These are phyloP conservation scores for Paecilomyces sp. DNA, from an alignment of 2,329 filamentous ascomycete species.

Conservation along the genomic window DNA sequence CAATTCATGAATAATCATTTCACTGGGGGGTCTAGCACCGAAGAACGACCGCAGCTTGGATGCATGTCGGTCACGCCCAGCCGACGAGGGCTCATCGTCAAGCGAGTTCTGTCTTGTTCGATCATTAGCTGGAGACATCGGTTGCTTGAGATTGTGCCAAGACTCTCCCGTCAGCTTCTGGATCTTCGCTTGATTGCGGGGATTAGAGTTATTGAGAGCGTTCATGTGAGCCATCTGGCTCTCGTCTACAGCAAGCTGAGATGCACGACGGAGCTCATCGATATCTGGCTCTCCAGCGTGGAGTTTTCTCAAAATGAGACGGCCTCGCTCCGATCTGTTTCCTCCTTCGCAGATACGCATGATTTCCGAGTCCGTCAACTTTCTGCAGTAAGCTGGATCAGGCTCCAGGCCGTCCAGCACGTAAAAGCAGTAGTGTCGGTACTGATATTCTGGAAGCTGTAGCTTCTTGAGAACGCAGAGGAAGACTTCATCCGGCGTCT, in stretches of 20 bases:
- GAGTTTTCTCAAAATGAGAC: constrained; percentile 87
- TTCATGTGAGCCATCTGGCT: constrained; percentile 64
- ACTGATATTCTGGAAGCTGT: constrained; percentile 78
- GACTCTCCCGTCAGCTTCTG: constrained; percentile 83
- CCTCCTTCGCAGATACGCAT: constrained; percentile 86
- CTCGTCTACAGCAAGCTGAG: constrained; percentile 84
- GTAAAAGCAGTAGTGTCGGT: constrained; percentile 96
- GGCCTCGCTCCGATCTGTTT: constrained; percentile 76
- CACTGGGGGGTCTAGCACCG: constrained; percentile 85
- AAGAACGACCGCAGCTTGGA: constrained; percentile 60
- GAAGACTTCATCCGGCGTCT: constrained; percentile 87
- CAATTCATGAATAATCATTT: constrained; percentile 92
- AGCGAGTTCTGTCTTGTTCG: constrained; percentile 18
- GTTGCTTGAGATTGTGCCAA: constrained; percentile 78
- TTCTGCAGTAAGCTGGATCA: constrained; percentile 71
- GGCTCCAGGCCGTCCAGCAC: constrained; percentile 80
- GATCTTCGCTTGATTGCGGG: constrained; percentile 77
- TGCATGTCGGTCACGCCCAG: constrained; percentile 24
- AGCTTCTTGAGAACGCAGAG: constrained; percentile 83
- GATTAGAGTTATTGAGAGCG: constrained; percentile 55
- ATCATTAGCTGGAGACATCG: constrained; percentile 62
- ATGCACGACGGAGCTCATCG: constrained; percentile 78
- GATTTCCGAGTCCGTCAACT: constrained; percentile 78
- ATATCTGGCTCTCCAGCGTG: constrained; percentile 83
- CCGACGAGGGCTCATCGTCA: constrained; percentile 20